These are phyloP conservation scores for Scleroderma citrinum DNA, from an alignment of 768 basidiomycete species.

Conservation along the genomic window DNA sequence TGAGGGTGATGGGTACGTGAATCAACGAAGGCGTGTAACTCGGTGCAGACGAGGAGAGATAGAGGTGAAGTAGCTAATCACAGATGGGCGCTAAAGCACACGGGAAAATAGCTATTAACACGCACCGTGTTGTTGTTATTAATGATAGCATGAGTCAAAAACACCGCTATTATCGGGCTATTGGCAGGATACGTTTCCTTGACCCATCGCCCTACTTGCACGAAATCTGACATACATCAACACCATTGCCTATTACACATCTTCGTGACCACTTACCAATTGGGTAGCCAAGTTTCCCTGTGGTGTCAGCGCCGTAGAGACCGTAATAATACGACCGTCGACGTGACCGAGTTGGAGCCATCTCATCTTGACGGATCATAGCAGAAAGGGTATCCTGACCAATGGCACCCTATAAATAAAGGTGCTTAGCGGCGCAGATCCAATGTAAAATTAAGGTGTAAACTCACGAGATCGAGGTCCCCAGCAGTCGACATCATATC, in stretches of 20 bases:
- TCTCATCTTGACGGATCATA: slow-evolving; percentile 73
- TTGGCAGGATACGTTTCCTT: slow-evolving; percentile 49
- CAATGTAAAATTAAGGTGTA: neutral
- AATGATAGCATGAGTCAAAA: slow-evolving; percentile 68
- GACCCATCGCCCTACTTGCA: slow-evolving; percentile 57
- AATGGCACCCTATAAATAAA: slow-evolving; percentile 48
- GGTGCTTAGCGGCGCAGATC: slow-evolving; percentile 1
- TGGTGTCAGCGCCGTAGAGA: slow-evolving; percentile 31
- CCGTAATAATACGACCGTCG: slow-evolving; percentile 49
- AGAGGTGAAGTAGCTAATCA: slow-evolving; percentile 44
- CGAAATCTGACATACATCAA: slow-evolving; percentile 38
- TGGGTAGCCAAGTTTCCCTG: slow-evolving; percentile 54
- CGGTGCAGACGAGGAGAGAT: slow-evolving; percentile 29
- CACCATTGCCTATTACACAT: neutral
- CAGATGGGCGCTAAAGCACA: neutral
- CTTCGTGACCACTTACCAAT: slow-evolving; percentile 38
- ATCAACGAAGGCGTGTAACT: slow-evolving; percentile 14
- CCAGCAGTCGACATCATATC: slow-evolving; percentile 7
- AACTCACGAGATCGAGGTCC: slow-evolving; percentile 22
- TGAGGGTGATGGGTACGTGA: slow-evolving; percentile 65
- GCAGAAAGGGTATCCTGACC: slow-evolving; percentile 66
- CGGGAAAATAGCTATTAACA: neutral
- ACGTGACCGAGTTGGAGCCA: slow-evolving; percentile 50
- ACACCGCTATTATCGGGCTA: slow-evolving; percentile 56
- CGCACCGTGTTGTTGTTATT: slow-evolving; percentile 48